Evolutionary conservation across 1,284 basidiomycete species (phyloP), one percentile per base, ranked within the genome.

Genomic region (Mycosarcoma mackinlayi): DNA sequence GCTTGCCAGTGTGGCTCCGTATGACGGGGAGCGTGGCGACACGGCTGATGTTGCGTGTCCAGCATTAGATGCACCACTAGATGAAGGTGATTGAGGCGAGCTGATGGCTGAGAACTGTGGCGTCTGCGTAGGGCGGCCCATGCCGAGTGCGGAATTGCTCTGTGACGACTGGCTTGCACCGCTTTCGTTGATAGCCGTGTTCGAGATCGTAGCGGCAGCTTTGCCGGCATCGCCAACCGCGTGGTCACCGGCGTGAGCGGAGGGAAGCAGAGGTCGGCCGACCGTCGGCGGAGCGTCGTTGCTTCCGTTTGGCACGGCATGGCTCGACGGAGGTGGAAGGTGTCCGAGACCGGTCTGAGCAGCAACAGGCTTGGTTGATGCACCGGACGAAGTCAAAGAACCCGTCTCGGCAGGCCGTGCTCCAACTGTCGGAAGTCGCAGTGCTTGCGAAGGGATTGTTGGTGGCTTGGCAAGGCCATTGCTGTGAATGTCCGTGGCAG

Each of bases 11-110:
- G 39, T 56, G 7, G 53, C 57, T 24, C 65, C 53, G 34, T 64
- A 68, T 14, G 66, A 68, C 8, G 70, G 60, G 11, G 70, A 73
- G 6, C 68, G 62, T 19, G 68, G 55, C 18, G 55, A 59, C 38
- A 49, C 28, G 3, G 51, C 7, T 2, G 23, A 24, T 6, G 39
- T 30, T 9, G 46, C 40, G 10, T 46, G 9, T 23, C 35, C 23
- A 2, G 50, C 41, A 23, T 42, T 55, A 2, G 25, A 42, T 27
- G 47, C 35, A 10, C 37, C 56, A 21, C 61, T 38, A 21, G 48
- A 55, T 24, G 46, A 58, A 30, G 67, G 57, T 49, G 67, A 70
- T 24, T 35, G 39, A 19, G 67, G 60, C 44, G 66, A 63, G 24
- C 52, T 33, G n/a, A 59, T 18, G 5, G 52, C 21, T 23, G 60